Percentiles rank a stretch among this genome's conserved stretches.
phyloP scores from a whole-genome alignment of 2,329 filamentous ascomycete genomes.

The Lithohypha guttulata region DNA sequence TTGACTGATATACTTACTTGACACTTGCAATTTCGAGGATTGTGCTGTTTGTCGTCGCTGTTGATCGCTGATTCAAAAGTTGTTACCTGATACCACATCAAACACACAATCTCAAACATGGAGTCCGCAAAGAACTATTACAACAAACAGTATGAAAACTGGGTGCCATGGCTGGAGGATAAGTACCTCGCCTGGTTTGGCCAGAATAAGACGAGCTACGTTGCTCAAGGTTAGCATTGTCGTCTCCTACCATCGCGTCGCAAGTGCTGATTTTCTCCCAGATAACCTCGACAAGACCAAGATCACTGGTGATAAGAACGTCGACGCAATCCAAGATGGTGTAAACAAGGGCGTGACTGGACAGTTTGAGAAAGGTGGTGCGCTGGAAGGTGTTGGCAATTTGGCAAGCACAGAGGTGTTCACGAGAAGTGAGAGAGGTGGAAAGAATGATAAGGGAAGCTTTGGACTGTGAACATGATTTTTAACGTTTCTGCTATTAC shows the following conservation, averaged over 20 bases:
- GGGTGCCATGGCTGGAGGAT: constrained; percentile 70
- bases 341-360: constrained; percentile 51
- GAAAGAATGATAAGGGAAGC: constrained; percentile 42
- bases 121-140: constrained; percentile 55
- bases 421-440: constrained; percentile 26
- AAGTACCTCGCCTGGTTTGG: constrained; percentile 62
- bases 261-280: constrained; percentile 24
- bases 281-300: constrained; percentile 60
- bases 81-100: no score
- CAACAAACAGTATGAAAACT: constrained; percentile 61
- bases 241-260: background rate
- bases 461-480: constrained; percentile 6
- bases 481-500: no score
- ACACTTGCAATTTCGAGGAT: no score
- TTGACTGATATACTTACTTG: background rate
- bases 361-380: constrained; percentile 58
- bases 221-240: constrained; percentile 50
- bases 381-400: constrained; percentile 30
- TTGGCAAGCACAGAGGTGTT: constrained; percentile 23
- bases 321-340: constrained; percentile 59
- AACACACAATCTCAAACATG: constrained; percentile 24
- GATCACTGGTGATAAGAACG: constrained; percentile 54
- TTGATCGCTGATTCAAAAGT: no score
- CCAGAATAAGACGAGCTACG: constrained; percentile 64
- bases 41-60: no score